Evolutionary conservation across 768 basidiomycete genomes (phyloP).

Genomic region (Multifurca ochricompacta): DNA sequence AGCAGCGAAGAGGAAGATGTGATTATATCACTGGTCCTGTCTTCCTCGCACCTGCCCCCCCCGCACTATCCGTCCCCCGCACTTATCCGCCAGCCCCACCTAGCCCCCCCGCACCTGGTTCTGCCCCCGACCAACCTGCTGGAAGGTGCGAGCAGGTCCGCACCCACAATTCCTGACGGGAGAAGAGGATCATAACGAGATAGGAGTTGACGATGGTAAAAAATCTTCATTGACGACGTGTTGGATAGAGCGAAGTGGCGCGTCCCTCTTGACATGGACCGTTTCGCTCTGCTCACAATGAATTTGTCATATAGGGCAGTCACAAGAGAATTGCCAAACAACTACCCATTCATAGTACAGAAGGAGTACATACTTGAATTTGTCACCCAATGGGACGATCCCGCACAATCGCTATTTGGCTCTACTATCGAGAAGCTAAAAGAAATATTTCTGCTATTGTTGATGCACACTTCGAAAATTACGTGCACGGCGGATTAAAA

Average conservation of each 20-base stretch:
- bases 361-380: constrained; percentile 39
- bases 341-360: constrained; percentile 58
- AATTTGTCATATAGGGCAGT: constrained; percentile 40
- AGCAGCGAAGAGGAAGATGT: too few species aligned
- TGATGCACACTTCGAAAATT: constrained; percentile 39
- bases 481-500: constrained; percentile 46
- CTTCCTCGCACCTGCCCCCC: too few species aligned
- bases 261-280: constrained; percentile 17
- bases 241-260: constrained; percentile 40
- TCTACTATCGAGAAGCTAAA: constrained; percentile 32
- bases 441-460: constrained; percentile 38
- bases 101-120: too few species aligned
- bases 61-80: too few species aligned
- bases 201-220: constrained; percentile 1
- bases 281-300: neutral
- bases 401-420: constrained; percentile 40
- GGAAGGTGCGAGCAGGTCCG: neutral
- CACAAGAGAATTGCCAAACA: constrained; percentile 62
- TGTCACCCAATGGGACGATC: constrained; percentile 41
- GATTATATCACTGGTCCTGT: too few species aligned
- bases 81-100: too few species aligned
- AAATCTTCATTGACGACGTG: constrained; percentile 49
- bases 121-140: too few species aligned
- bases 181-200: constrained; percentile 18
- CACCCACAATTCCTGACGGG: constrained; percentile 18